Conservation (phyloP, 202 grass and related monocot species). For the Miscanthus sacchariflorus region DNA sequence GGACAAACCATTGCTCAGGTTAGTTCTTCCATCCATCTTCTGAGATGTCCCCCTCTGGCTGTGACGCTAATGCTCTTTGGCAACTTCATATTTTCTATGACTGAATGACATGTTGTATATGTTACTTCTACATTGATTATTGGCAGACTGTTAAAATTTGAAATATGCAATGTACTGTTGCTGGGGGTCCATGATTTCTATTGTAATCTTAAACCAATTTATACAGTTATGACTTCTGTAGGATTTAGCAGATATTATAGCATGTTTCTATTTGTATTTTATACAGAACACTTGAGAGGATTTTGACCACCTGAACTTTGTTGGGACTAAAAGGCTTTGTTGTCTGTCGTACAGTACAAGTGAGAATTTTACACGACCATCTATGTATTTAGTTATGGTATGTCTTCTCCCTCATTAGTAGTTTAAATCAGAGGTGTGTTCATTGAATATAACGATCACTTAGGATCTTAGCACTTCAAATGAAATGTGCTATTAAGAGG, state of each 20-base stretch:
- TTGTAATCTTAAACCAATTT: conserved; percentile 3
- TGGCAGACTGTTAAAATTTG: conserved; percentile 1
- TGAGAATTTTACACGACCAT: neutral
- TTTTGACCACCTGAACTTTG: neutral
- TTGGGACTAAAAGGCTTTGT: conserved; percentile 5
- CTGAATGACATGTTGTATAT: conserved; percentile 13
- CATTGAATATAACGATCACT: neutral
- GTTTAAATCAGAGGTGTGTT: neutral
- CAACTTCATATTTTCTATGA: neutral
- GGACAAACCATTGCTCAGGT: conserved; percentile 92
- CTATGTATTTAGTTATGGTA: neutral
- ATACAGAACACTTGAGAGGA: neutral
- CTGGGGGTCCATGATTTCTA: neutral
- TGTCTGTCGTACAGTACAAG: neutral
- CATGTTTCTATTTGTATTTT: neutral
- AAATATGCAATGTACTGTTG: neutral
- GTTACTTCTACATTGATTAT: neutral
- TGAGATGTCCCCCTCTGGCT: neutral
- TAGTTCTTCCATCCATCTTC: conserved; percentile 42
- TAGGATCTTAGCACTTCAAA: conserved; percentile 30
- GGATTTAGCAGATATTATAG: conserved; percentile 19
- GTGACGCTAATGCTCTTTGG: conserved; percentile 10
- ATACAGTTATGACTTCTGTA: conserved; percentile 9
- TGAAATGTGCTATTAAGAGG: conserved; percentile 11
- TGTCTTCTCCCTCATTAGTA: neutral